Conservation (phyloP, 2,329 filamentous ascomycete genomes). For the Neofusicoccum ribis region DNA sequence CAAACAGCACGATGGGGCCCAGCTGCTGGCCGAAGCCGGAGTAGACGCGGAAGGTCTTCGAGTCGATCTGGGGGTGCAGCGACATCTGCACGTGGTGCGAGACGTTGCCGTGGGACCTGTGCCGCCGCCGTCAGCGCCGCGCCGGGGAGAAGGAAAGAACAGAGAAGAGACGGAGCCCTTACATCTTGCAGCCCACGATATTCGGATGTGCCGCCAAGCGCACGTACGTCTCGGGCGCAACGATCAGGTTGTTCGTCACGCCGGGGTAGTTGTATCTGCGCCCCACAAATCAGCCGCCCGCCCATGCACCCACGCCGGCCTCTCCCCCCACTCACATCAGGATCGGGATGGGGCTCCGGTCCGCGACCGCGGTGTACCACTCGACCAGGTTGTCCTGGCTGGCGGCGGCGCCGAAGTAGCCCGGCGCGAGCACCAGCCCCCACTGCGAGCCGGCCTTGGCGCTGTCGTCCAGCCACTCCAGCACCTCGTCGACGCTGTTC, state of each 20-base stretch:
- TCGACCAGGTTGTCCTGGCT: constrained; percentile 7
- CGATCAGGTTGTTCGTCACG: constrained; percentile 62
- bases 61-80: constrained; percentile 58
- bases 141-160: too few species aligned
- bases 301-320: background rate
- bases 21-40: constrained; percentile 64
- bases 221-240: constrained; percentile 55
- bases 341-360: constrained; percentile 56
- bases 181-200: constrained; percentile 65
- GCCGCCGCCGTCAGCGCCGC: background rate
- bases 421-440: constrained; percentile 55
- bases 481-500: constrained; percentile 58
- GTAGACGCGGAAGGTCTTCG: constrained; percentile 61
- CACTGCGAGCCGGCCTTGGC: constrained; percentile 56
- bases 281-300: too few species aligned
- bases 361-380: constrained; percentile 60
- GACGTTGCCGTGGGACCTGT: constrained; percentile 59
- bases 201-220: constrained; percentile 59
- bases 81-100: constrained; percentile 59
- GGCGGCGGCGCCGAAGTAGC: constrained; percentile 8
- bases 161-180: too few species aligned
- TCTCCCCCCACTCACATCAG: constrained; percentile 48
- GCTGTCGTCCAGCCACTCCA: constrained; percentile 53
- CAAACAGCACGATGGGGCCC: constrained; percentile 57
- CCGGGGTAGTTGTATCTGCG: constrained; percentile 60